Base-by-base conservation (phyloP, 192 early-diverging fungal species). In the Geranomyces michiganensis region DNA sequence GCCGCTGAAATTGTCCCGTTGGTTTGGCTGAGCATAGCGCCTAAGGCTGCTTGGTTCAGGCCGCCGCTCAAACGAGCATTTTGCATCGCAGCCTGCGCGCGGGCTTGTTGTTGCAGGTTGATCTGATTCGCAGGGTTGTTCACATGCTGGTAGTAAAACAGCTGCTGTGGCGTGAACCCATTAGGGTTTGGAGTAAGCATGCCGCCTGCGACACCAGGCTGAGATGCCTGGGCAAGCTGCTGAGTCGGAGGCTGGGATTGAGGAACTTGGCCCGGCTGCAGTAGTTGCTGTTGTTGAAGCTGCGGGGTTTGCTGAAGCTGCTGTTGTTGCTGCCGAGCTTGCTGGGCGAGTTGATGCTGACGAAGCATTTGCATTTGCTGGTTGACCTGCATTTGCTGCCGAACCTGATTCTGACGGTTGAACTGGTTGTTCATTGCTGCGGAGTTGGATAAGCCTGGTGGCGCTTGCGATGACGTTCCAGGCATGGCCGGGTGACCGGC, bases 61-160 rank as follows among this genome's bases (percentile, higher is more conserved):
- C 48, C 47, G 22, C 67, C 67, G 15, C 24, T 12, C 26, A 24
- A 19, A 10, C 41, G 58, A 17, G 22, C 22, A 14, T 43, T 70
- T 33, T 70, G 68, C 68, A 70, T 41, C 9, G 68, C 68, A 12
- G 41, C 68, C 32, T 70, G 68, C 12, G 58, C 68, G 27, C 68
- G 55, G 27, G 58, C 58, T 47, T 70, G 68, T 44, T 58, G 56
- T 33, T 68, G 67, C 33, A 56, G 6, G 32, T 27, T 62, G 32
- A 48, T 31, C n/a, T 62, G 55, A n/a, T 31, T 61, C 27, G 68
- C 56, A 15, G 62, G 62, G 45, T 47, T 70, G 26, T 64, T 72
- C 0, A 55, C 19, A 15, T 62, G 59, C 31, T 62, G 70, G 53
- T 72, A 72, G 49, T 72, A 72, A n/a, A 72, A 51, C 19, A 72